phyloP scores from a whole-genome alignment of 495 filamentous ascomycete genomes.

The Annulohypoxylon moriforme region DNA sequence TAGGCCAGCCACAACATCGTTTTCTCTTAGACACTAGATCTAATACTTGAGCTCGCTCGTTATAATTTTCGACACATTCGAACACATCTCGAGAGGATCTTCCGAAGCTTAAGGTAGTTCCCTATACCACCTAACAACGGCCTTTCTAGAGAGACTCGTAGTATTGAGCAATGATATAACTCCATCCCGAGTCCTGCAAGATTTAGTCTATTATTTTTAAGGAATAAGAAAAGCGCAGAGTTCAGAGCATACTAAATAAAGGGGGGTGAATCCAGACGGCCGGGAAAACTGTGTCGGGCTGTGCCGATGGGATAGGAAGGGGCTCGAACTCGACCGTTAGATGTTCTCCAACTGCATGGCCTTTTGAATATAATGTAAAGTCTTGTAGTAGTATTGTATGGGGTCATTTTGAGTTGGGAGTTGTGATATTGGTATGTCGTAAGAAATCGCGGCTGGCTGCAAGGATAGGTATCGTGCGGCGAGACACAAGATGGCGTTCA shows the following conservation, averaged over 20 bases:
- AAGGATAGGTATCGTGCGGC: background rate
- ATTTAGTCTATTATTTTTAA: background rate
- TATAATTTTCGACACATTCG: background rate
- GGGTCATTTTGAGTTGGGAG: background rate
- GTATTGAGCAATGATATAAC: background rate
- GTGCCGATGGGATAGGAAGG: background rate
- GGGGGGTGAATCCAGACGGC: background rate
- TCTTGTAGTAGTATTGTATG: background rate
- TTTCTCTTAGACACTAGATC: background rate
- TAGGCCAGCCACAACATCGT: background rate
- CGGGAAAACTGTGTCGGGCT: background rate
- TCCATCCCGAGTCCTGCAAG: background rate
- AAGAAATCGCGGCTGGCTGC: background rate
- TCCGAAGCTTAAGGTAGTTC: background rate
- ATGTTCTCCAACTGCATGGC: background rate
- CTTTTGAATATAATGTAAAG: background rate
- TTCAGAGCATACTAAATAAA: background rate
- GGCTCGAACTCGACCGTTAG: background rate
- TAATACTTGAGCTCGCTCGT: background rate
- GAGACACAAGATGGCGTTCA: background rate
- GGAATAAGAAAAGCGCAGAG: background rate
- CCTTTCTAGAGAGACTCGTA: background rate
- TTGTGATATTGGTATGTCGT: background rate
- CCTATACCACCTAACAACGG: background rate
- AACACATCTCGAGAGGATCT: background rate